Base-by-base conservation (phyloP, 306 rosid genomes). In the Vigna trinervia region DNA sequence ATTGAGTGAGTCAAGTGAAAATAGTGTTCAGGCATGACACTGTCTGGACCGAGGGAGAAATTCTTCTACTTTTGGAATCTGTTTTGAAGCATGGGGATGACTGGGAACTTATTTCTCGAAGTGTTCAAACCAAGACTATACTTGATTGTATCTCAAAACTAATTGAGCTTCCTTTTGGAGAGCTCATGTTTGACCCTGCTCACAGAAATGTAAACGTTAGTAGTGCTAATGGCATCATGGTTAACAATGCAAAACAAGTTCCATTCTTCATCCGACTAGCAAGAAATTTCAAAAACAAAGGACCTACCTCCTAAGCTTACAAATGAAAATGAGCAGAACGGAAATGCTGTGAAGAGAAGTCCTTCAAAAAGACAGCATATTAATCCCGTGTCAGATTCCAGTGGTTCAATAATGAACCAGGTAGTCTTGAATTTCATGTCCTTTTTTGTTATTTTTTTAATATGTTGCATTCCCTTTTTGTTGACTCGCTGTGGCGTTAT, bases 31-130 rank as follows among this genome's bases (percentile, higher is more conserved):
- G 76, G 72, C 48, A 60, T 1, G 85, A 79, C 76, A 83, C 86
- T 75, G 80, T 74, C 69, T 95, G 99, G 99, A 92, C 92, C 2
- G 99, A 95, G 79, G 88, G 89, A 22, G 99, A 95, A 82, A 95
- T 87, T 48, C 86, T 95, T 17, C 88, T 90, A 74, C 97, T 95
- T 73, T 87, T 95, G 80, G 97, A 95, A 84, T 95, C 97, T 80
- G 96, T 92, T 75, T 71, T 84, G 89, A 95, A 90, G 87, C 88
- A 95, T 73, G 99, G 99, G 76, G 97, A 95, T 84, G 92, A 89
- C 79, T 95, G 97, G 99, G 99, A 90, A 8, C 91, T 91, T 69
- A 94, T 95, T 78, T 91, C 90, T 75, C 91, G 86, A 64, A 88
- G 81, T 80, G 88, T 92, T 78, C 86, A 88, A 66, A 90, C 96